phyloP scores from a whole-genome alignment of 768 basidiomycete genomes.

The Imleria badia region DNA sequence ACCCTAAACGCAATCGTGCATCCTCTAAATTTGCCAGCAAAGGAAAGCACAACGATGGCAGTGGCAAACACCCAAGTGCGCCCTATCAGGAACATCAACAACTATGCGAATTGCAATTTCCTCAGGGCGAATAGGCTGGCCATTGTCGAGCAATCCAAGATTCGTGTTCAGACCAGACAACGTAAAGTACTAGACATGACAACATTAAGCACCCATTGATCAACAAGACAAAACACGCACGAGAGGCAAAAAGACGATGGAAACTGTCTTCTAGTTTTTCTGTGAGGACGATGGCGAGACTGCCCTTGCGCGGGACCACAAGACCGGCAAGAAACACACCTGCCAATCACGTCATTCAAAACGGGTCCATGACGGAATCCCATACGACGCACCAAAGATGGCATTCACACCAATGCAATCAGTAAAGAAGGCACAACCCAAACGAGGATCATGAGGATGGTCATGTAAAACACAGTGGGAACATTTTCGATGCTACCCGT shows the following conservation, averaged over 20 bases:
- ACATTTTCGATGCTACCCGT: slow-evolving; percentile 82
- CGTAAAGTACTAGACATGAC: slow-evolving; percentile 75
- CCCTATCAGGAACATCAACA: slow-evolving; percentile 36
- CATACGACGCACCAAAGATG: slow-evolving; percentile 64
- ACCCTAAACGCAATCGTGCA: slow-evolving; percentile 69
- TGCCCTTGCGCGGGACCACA: slow-evolving; percentile 84
- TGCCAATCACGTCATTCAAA: slow-evolving; percentile 27
- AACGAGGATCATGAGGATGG: slow-evolving; percentile 70
- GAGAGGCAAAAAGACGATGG: slow-evolving; percentile 85
- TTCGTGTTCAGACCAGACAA: slow-evolving; percentile 89
- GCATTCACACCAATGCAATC: slow-evolving; percentile 91
- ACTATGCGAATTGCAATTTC: not conserved
- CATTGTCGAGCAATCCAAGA: slow-evolving; percentile 78
- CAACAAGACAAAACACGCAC: slow-evolving; percentile 35
- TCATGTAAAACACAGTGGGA: slow-evolving; percentile 90
- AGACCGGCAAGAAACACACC: slow-evolving; percentile 81
- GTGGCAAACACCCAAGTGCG: slow-evolving; percentile 89
- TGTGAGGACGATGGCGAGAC: slow-evolving; percentile 81
- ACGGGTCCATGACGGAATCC: not conserved
- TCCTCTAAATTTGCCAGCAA: slow-evolving; percentile 86
- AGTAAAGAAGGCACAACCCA: slow-evolving; percentile 91
- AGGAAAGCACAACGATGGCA: slow-evolving; percentile 76
- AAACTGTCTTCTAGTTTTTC: slow-evolving; percentile 94
- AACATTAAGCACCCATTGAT: not conserved
- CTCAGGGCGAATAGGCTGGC: slow-evolving; percentile 38